phyloP scores from a whole-genome alignment of 805 yeast species.

The Lachancea fermentati region DNA sequence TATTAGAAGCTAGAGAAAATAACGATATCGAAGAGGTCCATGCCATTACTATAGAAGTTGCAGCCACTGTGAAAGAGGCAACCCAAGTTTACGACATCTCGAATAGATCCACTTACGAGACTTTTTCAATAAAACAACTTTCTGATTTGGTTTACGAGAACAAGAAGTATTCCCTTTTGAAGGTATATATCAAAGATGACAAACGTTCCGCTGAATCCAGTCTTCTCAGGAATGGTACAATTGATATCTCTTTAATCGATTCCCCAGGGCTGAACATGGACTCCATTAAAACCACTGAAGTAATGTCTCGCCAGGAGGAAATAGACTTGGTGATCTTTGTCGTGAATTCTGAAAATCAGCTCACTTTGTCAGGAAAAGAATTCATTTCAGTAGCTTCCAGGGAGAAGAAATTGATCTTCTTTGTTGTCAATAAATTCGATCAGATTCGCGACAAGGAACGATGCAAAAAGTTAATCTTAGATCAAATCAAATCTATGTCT shows the following conservation, averaged over 20 bases:
- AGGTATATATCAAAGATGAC: constrained; percentile 74
- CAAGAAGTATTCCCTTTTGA: constrained; percentile 65
- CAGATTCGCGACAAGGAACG: constrained; percentile 73
- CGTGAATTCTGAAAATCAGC: constrained; percentile 92
- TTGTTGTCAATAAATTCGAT: constrained; percentile 91
- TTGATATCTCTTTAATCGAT: constrained; percentile 88
- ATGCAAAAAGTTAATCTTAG: constrained; percentile 70
- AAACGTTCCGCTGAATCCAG: constrained; percentile 58
- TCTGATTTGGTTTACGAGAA: constrained; percentile 67
- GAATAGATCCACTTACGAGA: constrained; percentile 63
- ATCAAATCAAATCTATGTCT: constrained; percentile 77
- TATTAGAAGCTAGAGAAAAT: constrained; percentile 76
- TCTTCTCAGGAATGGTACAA: constrained; percentile 79
- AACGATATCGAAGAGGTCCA: constrained; percentile 83
- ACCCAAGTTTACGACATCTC: constrained; percentile 31
- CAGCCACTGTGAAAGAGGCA: constrained; percentile 25
- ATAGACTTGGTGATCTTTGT: constrained; percentile 95
- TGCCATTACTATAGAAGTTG: constrained; percentile 61
- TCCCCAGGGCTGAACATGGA: constrained; percentile 97
- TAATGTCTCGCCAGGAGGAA: constrained; percentile 93
- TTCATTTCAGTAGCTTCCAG: constrained; percentile 85
- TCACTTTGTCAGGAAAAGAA: constrained; percentile 90
- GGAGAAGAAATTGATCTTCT: constrained; percentile 87
- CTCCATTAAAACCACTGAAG: constrained; percentile 88
- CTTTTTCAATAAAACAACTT: constrained; percentile 48